Percentiles rank a stretch among this genome's conserved stretches.
These are phyloP conservation scores for Monascus purpureus DNA, from an alignment of 495 filamentous ascomycete genomes.

Conservation along the genomic window DNA sequence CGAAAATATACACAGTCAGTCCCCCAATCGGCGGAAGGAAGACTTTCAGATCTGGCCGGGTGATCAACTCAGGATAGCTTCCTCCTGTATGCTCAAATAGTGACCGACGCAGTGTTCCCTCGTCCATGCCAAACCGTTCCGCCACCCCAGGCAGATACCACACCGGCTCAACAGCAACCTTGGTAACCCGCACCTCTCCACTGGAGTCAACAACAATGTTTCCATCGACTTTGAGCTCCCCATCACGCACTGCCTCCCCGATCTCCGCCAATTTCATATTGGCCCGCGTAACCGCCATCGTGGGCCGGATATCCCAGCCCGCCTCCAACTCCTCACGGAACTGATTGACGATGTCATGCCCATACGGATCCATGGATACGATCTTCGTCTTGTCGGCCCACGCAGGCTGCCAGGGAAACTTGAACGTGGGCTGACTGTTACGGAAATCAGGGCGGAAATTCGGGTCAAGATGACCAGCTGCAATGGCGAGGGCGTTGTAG, in stretches of 20 bases:
- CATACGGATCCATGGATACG: slow-evolving; percentile 92
- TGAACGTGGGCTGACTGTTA: slow-evolving; percentile 82
- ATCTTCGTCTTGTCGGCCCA: slow-evolving; percentile 92
- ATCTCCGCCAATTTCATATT: slow-evolving; percentile 97
- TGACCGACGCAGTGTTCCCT: slow-evolving; percentile 69
- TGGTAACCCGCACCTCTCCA: slow-evolving; percentile 88
- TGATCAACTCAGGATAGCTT: slow-evolving; percentile 84
- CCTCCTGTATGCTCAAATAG: slow-evolving; percentile 94
- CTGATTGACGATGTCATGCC: slow-evolving; percentile 50
- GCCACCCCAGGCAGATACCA: slow-evolving; percentile 96
- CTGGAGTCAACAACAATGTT: slow-evolving; percentile 71
- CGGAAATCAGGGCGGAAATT: slow-evolving; percentile 89
- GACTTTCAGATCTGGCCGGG: slow-evolving; percentile 82
- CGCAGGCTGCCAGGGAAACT: slow-evolving; percentile 76
- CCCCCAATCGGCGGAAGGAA: slow-evolving; percentile 96
- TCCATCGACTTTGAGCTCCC: slow-evolving; percentile 74
- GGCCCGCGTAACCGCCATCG: slow-evolving; percentile 86
- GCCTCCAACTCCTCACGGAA: slow-evolving; percentile 31
- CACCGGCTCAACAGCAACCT: slow-evolving; percentile 89
- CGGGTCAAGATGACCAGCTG: slow-evolving; percentile 69
- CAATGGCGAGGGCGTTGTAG: slow-evolving; percentile 89
- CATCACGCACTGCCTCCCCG: slow-evolving; percentile 67
- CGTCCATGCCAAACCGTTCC: slow-evolving; percentile 88
- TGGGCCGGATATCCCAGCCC: slow-evolving; percentile 88
- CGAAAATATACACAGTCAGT: slow-evolving; percentile 93